These are phyloP conservation scores for Helotiales sp. DNA, from an alignment of 2,329 filamentous ascomycete genomes.

Conservation along the genomic window DNA sequence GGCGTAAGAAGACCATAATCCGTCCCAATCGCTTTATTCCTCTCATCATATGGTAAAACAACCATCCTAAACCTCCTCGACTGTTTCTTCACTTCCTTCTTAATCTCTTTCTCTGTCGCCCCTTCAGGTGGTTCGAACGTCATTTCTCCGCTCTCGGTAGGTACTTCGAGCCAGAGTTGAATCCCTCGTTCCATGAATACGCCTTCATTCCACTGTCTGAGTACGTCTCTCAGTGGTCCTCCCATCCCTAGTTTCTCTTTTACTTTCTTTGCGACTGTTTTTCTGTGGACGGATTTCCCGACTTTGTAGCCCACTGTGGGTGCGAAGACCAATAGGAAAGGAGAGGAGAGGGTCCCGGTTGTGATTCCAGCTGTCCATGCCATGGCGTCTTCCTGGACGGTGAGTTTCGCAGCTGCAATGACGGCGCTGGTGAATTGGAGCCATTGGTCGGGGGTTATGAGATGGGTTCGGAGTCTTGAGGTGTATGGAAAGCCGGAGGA, in stretches of 20 bases:
- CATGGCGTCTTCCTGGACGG: conserved; percentile 21
- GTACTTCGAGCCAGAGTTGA: conserved; percentile 29
- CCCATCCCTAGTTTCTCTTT: conserved; percentile 23
- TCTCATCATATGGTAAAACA: conserved; percentile 9
- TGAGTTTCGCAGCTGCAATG: conserved; percentile 24
- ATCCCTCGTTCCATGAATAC: conserved; percentile 21
- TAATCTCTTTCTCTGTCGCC: not conserved
- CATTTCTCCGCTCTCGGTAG: conserved; percentile 15
- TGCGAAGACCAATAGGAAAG: conserved; percentile 22
- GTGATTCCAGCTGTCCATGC: conserved; percentile 28
- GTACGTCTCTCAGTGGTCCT: conserved; percentile 19
- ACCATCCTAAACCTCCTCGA: conserved; percentile 19
- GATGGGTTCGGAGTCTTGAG: conserved; percentile 17
- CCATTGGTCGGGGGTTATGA: conserved; percentile 29
- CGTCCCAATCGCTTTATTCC: not conserved
- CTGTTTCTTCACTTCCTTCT: conserved; percentile 10
- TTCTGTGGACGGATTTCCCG: conserved; percentile 25
- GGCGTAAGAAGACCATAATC: not conserved
- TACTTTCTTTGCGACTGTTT: conserved; percentile 24
- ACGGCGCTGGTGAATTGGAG: conserved; percentile 27
- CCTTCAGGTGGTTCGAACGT: not conserved
- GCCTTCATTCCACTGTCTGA: conserved; percentile 25
- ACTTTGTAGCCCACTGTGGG: conserved; percentile 26
- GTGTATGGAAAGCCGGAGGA: conserved; percentile 30
- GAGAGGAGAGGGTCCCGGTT: conserved; percentile 21